Base-by-base conservation (phyloP, 805 yeast genomes). In the Candida mattraensis region DNA sequence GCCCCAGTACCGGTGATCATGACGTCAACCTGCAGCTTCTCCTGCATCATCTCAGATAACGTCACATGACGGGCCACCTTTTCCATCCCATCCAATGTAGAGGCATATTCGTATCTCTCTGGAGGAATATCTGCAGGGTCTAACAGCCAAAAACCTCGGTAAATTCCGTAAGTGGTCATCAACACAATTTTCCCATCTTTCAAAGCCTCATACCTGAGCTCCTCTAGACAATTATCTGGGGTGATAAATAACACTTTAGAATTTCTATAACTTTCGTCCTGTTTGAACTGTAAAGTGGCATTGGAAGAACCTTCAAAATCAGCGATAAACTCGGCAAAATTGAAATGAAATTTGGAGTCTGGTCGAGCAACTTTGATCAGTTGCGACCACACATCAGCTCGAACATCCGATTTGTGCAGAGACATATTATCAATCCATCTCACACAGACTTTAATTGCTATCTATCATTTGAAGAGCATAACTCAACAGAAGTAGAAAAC, bases 1-100 rank as follows among this genome's bases (percentile, higher is more conserved):
- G 62, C 62, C 19, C 61, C 61, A 1, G 62, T 54, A 6, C 61
- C 62, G 5, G 62, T 57, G 11, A 57, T 40, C 61, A 57, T 54
- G 9, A 44, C 42, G 32, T 52, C 54, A 8, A 54, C 45, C 20
- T 37, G 28, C 12, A 55, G 25, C 6, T 37, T 25, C 13, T 24
- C 11, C 6, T 43, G 41, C 28, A 41, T 43, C 18, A 57, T 37
- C 12, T 49, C 44, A 11, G 37, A 16, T 5, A 56, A 34, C 1
- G 53, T 42, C 4, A 52, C 35, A 15, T 41, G 58, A 10, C 28
- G 20, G 11, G 40, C 56, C 7, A 47, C 39, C 31, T 47, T 53
- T 26, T 57, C 62, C 59, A 57, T 50, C 5, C 62, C 60, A 35
- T 57, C 62, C 20, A 57, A 35, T 11, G 60, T 55, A 6, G 61